Evolutionary conservation across 2,329 filamentous ascomycete species (phyloP), one percentile per base, ranked within the genome.

Genomic region (Fusarium oligoseptatum): DNA sequence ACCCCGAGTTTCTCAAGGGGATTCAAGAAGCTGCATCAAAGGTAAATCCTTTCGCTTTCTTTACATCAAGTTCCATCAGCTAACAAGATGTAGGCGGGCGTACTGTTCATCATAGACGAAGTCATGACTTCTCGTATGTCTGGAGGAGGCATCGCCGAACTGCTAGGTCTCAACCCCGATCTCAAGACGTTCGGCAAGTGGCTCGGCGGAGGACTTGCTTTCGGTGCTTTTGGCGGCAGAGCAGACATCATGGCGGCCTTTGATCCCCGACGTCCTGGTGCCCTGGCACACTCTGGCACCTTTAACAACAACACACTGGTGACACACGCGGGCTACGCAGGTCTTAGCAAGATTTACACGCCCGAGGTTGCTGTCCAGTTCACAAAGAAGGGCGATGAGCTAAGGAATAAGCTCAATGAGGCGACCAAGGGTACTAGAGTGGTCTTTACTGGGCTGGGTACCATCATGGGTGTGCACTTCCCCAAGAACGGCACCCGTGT

Each of bases 81-180:
- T 72, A 24, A 75, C 50, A 15, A 20, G 27, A 15, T 14, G 8
- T 20, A 86, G 77, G 81, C 84, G 0, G 88, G 87, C 2, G 88
- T 89, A 0, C 67, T 94, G 1, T 87, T 94, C 72, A 90, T 94
- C 39, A 83, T 93, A 15, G 92, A 94, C 78, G 92, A 94, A 81
- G 92, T 94, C 7, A 92, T 93, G 88, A 93, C 92, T 0, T 92
- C 89, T 4, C 86, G 92, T 3, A 81, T 93, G 32, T 78, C 77
- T 4, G 83, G 83, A 2, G 82, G 85, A 8, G 91, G 92, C 1
- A 79, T 91, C 4, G 84, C 86, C 7, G 77, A 80, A 3, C 69
- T 82, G 24, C 68, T 83, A 29, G 84, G 81, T 2, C 78, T 92
- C 9, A 83, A 81, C 3, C 91, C 92, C 0, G 92, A 93, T 76